Conservation (phyloP, 2,329 filamentous ascomycete genomes). For the Penicillium digitatum region DNA sequence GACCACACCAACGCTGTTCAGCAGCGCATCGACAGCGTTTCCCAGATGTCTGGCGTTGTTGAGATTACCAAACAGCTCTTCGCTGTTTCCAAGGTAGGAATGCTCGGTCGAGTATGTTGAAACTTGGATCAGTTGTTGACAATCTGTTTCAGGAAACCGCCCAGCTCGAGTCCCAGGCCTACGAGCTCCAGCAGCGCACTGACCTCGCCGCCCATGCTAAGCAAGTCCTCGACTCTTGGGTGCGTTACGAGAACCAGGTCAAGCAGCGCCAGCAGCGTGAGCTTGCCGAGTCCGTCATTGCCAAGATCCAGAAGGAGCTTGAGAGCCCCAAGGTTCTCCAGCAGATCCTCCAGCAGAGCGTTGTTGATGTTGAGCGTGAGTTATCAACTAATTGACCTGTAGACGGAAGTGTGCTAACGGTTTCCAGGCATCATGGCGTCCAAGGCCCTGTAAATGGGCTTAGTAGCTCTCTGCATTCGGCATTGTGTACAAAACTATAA, state of each 20-base stretch:
- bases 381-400: not conserved
- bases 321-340: constrained; percentile 96
- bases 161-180: constrained; percentile 89
- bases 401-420: constrained; percentile 12
- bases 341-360: constrained; percentile 96
- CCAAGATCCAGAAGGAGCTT: constrained; percentile 98
- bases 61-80: constrained; percentile 97
- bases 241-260: constrained; percentile 96
- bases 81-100: constrained; percentile 86
- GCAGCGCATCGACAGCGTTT: constrained; percentile 86
- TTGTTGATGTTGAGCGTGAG: constrained; percentile 93
- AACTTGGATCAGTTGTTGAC: constrained; percentile 4
- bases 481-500: constrained; percentile 42
- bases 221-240: constrained; percentile 94
- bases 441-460: constrained; percentile 40
- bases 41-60: constrained; percentile 91
- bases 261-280: constrained; percentile 98
- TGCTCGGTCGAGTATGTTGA: not conserved
- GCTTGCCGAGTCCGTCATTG: constrained; percentile 85
- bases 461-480: constrained; percentile 31
- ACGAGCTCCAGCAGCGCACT: constrained; percentile 94
- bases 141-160: constrained; percentile 73
- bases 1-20: constrained; percentile 96
- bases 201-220: constrained; percentile 90
- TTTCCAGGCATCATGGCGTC: constrained; percentile 37